Evolutionary conservation across 441 rosid species (phyloP), one percentile per base, ranked within the genome.

Genomic region (Mallotus japonicus): DNA sequence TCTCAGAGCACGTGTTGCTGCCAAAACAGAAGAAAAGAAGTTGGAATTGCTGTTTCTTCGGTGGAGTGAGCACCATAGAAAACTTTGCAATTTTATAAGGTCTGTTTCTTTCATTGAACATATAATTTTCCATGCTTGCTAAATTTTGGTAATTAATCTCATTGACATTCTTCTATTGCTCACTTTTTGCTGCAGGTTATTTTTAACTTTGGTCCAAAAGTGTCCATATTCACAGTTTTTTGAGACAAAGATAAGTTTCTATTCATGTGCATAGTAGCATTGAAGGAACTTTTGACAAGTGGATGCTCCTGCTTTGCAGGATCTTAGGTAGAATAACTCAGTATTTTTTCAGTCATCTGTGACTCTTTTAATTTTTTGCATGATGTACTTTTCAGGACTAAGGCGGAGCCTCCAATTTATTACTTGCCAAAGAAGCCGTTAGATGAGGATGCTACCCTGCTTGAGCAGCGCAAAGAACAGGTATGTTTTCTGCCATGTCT

Each of bases 161-260:
- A 17, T 16, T 80, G 59, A 73, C 76, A 40, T 19, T 73, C 69
- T 78, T 62, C 67, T 19, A 3, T 69, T 59, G 16, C n/a, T 62
- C 20, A 67, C 78, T 71, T 32, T 22, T 44, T 53, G 62, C 58
- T 84, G 93, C 96, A 92, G 98, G 96, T 95, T 95, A 89, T 81
- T 91, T 92, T 92, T 90, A 87, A 85, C 86, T 92, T 88, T 88
- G 93, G 98, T 92, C 97, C 89, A 86, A 87, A 88, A 90, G 98
- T 92, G 88, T 92, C 91, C 92, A 88, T 90, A 89, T 90, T 89
- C 90, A 87, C 96, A 92, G 83, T 92, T 88, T 87, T 86, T 89
- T 85, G 86, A 84, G 84, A 81, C 90, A 77, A 85, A 88, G 91
- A 90, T 92, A 90, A 92, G 96, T 92, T 89, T 89, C 89, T 73